Base-by-base conservation (phyloP, 176 grass and related monocot genomes). In the Aechmea fasciata region DNA sequence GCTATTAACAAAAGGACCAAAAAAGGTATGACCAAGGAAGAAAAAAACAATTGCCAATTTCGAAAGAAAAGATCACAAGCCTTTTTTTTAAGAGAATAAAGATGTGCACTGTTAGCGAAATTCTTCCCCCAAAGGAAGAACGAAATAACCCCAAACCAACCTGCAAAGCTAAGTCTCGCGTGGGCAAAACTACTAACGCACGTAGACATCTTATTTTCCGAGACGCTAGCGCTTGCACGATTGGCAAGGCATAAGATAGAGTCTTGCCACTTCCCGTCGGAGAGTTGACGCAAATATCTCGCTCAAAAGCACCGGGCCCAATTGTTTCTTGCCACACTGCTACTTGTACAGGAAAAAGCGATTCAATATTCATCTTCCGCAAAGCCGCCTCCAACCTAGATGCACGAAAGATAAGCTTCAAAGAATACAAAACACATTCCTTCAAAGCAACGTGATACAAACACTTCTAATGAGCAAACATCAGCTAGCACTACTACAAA, bases 231-330 rank as follows among this genome's bases (percentile, higher is more conserved):
- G 67, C 72, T 83, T 97, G 89, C 68, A 97, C 89, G 4, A 92
- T 92, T 13, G 93, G 89, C 69, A 97, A 80, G 25, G 89, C 93
- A 83, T 92, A 97, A 22, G 93, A 86, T 73, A 97, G 84, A 41
- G 93, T 97, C 57, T 97, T 97, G 41, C 93, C 89, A 24, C 88
- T 92, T 63, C 93, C 93, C 69, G 93, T 97, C 9, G 93, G 93
- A 62, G 93, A 97, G 41, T 97, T 97, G 3, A 92, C 83, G 85
- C 93, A 92, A 64, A 97, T 87, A 71, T 97, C 93, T 62, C 88
- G 88, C 73, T 97, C 84, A 72, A 97, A 97, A 75, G 85, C 84
- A 47, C 93, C 86, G 11, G 93, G 86, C 11, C 93, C 86, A 66
- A 97, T 68, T 50, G 86, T 90, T 74, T 97, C 89, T 11, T 89